Evolutionary conservation across 116 monocot genomes (phyloP).

Genomic region (Phalaenopsis hybrid): DNA sequence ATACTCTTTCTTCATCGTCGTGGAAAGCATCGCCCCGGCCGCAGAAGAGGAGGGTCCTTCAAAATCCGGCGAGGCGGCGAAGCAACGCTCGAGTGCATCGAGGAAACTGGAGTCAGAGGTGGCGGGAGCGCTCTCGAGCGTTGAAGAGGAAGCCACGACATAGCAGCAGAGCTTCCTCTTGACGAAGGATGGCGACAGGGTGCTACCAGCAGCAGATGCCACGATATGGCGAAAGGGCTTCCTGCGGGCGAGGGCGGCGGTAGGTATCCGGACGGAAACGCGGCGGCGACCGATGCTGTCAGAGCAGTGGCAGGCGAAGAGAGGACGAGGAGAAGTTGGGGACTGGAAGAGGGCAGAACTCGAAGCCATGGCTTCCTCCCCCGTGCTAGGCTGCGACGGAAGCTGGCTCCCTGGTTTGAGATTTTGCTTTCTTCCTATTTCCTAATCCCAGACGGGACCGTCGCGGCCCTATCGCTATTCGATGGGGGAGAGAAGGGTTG

Average conservation of each 20-base stretch:
- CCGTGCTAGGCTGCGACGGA: neutral
- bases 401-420: neutral
- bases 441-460: no score
- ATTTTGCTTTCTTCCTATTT: neutral
- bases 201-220: neutral
- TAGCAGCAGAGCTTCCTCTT: neutral
- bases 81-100: constrained; percentile 53
- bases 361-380: neutral
- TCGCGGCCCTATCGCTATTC: neutral
- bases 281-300: neutral
- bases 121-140: constrained; percentile 2
- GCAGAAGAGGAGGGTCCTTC: constrained; percentile 11
- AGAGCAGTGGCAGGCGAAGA: constrained; percentile 5
- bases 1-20: constrained; percentile 64
- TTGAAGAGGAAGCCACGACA: constrained; percentile 16
- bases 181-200: neutral
- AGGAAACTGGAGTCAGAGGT: constrained; percentile 12
- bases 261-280: neutral
- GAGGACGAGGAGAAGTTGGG: constrained; percentile 1
- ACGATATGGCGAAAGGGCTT: neutral
- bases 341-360: neutral
- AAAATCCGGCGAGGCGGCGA: constrained; percentile 17
- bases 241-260: neutral
- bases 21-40: constrained; percentile 8
- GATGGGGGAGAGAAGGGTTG: neutral